Evolutionary conservation across 2,329 filamentous ascomycete species (phyloP).

Genomic region (Arachnomyces sp.): DNA sequence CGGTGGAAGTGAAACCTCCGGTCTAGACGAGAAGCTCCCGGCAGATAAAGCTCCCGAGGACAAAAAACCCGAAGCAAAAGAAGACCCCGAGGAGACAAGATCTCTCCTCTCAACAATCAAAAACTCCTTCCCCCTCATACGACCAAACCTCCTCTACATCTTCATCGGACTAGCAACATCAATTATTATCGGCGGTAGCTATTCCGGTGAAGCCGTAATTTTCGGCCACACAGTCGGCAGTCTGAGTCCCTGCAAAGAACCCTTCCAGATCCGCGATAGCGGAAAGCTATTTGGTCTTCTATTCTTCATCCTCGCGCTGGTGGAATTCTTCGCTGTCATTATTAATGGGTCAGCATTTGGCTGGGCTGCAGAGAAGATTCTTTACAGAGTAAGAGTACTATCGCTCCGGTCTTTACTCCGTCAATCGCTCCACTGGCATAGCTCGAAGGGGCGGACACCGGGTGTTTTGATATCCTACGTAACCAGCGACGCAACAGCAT

Average conservation of each 20-base stretch:
- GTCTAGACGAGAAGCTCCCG: constrained; percentile 14
- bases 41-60: constrained; percentile 8
- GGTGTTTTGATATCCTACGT: constrained; percentile 53
- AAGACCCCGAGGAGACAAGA: constrained; percentile 3
- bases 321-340: constrained; percentile 49
- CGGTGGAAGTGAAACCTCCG: constrained; percentile 13
- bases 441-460: constrained; percentile 51
- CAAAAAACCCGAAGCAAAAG: constrained; percentile 13
- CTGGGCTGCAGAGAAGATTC: constrained; percentile 49
- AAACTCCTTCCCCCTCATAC: constrained; percentile 31
- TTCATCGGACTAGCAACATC: constrained; percentile 39
- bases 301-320: constrained; percentile 47
- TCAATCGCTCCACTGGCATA: constrained; percentile 59
- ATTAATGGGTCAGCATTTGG: constrained; percentile 49
- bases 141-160: constrained; percentile 33
- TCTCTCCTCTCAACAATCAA: constrained; percentile 19
- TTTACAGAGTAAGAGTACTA: constrained; percentile 51
- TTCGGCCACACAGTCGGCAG: constrained; percentile 47
- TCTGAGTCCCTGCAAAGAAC: constrained; percentile 42
- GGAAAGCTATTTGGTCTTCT: constrained; percentile 45
- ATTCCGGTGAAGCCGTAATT: constrained; percentile 44
- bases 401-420: constrained; percentile 53
- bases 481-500: constrained; percentile 54
- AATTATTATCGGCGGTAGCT: constrained; percentile 45
- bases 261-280: constrained; percentile 35